Conservation (phyloP, 2,329 filamentous ascomycete species). For the Colletotrichum graminicola region DNA sequence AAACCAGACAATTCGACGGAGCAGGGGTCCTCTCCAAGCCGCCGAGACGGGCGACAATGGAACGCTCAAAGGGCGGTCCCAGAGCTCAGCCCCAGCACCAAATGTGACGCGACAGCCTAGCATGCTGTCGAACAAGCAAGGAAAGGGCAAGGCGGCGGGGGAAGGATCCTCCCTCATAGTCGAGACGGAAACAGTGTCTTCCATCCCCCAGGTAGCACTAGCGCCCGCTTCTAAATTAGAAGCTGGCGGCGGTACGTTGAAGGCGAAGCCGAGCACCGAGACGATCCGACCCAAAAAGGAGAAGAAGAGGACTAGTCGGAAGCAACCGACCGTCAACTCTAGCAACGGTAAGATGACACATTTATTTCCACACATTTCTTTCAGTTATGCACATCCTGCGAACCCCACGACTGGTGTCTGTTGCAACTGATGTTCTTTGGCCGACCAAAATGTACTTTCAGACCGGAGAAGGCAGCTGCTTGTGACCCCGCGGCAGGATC, state of each 20-base stretch:
- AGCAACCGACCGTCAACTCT: conserved; percentile 77
- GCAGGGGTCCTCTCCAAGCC: conserved; percentile 60
- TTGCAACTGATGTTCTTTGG: conserved; percentile 50
- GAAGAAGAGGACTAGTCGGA: conserved; percentile 83
- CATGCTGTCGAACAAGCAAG: conserved; percentile 71
- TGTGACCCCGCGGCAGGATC: conserved; percentile 44
- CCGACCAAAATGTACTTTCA: conserved; percentile 52
- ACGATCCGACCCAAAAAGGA: conserved; percentile 96
- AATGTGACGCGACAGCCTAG: conserved; percentile 75
- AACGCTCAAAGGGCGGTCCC: conserved; percentile 60
- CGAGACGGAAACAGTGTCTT: conserved; percentile 95
- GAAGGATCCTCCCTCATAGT: conserved; percentile 95
- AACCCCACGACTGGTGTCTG: conserved; percentile 54
- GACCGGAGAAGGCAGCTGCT: conserved; percentile 50
- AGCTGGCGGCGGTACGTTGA: conserved; percentile 78
- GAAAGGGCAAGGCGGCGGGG: conserved; percentile 73
- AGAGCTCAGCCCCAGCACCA: conserved; percentile 61
- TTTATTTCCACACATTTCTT: conserved; percentile 38
- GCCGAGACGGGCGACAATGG: conserved; percentile 76
- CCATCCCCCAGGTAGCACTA: conserved; percentile 86
- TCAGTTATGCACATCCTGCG: conserved; percentile 55
- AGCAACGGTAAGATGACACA: conserved; percentile 75
- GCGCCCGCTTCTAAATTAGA: conserved; percentile 73
- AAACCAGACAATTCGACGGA: conserved; percentile 56
- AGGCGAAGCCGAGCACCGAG: conserved; percentile 91